Evolutionary conservation across 2,329 filamentous ascomycete genomes (phyloP).

Genomic region (Xylariales sp.): DNA sequence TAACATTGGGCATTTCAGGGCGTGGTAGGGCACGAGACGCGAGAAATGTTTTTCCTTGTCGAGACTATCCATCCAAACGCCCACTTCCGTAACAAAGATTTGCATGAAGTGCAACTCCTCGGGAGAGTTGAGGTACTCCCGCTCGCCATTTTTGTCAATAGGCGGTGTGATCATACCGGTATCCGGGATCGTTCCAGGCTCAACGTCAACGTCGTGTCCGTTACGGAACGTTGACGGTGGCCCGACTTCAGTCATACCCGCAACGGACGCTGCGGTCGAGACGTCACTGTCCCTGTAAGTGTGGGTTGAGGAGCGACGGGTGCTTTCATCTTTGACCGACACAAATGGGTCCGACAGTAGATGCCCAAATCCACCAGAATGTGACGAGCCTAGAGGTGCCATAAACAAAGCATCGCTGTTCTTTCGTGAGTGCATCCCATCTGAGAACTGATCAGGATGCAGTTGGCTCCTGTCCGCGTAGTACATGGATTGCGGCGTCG

Average conservation of each 20-base stretch:
- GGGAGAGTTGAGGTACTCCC: slow-evolving; percentile 64
- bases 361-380: slow-evolving; percentile 19
- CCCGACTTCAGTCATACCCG: slow-evolving; percentile 29
- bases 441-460: slow-evolving; percentile 16
- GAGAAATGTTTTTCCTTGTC: slow-evolving; percentile 85
- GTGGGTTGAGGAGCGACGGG: slow-evolving; percentile 17
- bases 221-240: slow-evolving; percentile 25
- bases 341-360: slow-evolving; percentile 18
- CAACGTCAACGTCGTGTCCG: slow-evolving; percentile 19
- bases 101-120: slow-evolving; percentile 89
- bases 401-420: slow-evolving; percentile 22
- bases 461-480: slow-evolving; percentile 20
- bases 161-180: slow-evolving; percentile 37
- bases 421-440: slow-evolving; percentile 23
- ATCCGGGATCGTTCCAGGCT: slow-evolving; percentile 17
- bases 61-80: slow-evolving; percentile 90
- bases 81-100: slow-evolving; percentile 85
- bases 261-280: slow-evolving; percentile 34
- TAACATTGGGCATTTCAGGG: slow-evolving; percentile 79
- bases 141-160: slow-evolving; percentile 34
- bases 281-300: slow-evolving; percentile 31
- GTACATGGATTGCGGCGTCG: slow-evolving; percentile 22
- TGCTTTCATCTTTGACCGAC: slow-evolving; percentile 20
- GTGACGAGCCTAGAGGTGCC: slow-evolving; percentile 19
- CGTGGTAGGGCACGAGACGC: slow-evolving; percentile 74